These are phyloP conservation scores for Microcos paniculata DNA, from an alignment of 345 rosid species.

Conservation along the genomic window DNA sequence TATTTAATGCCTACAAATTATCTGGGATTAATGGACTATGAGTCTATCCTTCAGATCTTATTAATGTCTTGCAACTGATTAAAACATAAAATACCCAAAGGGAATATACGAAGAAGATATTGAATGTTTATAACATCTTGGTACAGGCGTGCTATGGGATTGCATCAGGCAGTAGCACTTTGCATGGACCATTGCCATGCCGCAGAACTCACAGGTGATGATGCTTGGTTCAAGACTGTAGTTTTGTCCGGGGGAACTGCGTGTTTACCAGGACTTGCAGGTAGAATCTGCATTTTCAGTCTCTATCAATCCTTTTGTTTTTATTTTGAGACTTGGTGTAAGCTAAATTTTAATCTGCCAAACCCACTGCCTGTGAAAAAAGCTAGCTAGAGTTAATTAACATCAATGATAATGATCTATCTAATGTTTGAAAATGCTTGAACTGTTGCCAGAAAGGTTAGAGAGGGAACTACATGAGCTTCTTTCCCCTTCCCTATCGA, in stretches of 20 bases:
- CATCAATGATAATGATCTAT: background rate
- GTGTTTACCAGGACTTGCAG: constrained; percentile 85
- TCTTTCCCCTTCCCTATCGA: constrained; percentile 52
- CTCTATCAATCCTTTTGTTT: background rate
- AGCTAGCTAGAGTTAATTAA: background rate
- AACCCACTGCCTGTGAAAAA: background rate
- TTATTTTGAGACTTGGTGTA: background rate
- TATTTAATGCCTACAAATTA: background rate
- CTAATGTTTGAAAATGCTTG: background rate
- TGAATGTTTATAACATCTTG: constrained; percentile 10
- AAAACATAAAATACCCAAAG: background rate
- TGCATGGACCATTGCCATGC: constrained; percentile 92
- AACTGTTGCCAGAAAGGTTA: constrained; percentile 62
- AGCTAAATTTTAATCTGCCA: too few relatives aligned
- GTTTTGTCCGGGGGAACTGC: constrained; percentile 81
- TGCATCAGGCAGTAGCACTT: constrained; percentile 84
- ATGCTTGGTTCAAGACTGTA: constrained; percentile 89
- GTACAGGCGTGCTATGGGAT: constrained; percentile 73
- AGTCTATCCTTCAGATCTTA: background rate
- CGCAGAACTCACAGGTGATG: constrained; percentile 61
- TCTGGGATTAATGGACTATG: background rate
- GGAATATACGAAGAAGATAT: too few relatives aligned
- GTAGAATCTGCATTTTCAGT: constrained; percentile 28
- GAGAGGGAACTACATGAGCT: constrained; percentile 66
- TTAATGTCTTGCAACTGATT: background rate